Percentiles rank a stretch among this genome's conserved stretches.
Conservation (phyloP, 768 basidiomycete genomes). For the Crepidotus variabilis region DNA sequence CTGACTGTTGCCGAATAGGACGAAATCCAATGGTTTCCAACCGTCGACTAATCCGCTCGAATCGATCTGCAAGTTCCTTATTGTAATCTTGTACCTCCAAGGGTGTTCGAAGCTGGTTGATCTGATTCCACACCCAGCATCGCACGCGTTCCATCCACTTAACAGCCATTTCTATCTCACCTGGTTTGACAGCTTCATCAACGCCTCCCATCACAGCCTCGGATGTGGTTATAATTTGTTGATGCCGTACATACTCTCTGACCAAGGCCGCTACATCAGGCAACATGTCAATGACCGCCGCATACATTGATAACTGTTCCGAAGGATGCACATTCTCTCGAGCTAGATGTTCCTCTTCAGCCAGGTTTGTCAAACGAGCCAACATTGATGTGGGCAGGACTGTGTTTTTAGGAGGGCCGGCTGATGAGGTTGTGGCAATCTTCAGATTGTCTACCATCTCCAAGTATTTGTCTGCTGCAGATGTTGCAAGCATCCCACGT, state of each 20-base stretch:
- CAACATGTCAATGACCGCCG: conserved; percentile 7
- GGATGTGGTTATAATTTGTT: neutral
- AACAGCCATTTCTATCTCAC: conserved; percentile 12
- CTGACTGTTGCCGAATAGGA: too few species aligned
- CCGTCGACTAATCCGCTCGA: conserved; percentile 7
- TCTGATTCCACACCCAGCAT: conserved; percentile 25
- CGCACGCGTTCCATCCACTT: conserved; percentile 27
- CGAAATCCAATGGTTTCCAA: too few species aligned
- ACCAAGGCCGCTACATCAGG: conserved; percentile 15
- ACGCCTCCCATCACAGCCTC: conserved; percentile 6
- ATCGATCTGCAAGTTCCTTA: conserved; percentile 7
- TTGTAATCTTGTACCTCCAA: conserved; percentile 14
- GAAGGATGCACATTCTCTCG: too few species aligned
- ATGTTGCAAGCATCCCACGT: too few species aligned
- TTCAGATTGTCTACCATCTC: too few species aligned
- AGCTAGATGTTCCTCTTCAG: neutral
- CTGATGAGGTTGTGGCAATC: too few species aligned
- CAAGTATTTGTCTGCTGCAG: too few species aligned
- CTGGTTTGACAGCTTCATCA: conserved; percentile 9
- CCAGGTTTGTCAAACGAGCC: too few species aligned
- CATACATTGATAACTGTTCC: neutral
- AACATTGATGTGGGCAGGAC: too few species aligned
- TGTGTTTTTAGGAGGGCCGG: too few species aligned
- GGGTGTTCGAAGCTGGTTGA: conserved; percentile 20
- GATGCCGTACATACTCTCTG: conserved; percentile 10